Evolutionary conservation across 2,329 filamentous ascomycete genomes (phyloP).

Genomic region (Eurotiales sp.): DNA sequence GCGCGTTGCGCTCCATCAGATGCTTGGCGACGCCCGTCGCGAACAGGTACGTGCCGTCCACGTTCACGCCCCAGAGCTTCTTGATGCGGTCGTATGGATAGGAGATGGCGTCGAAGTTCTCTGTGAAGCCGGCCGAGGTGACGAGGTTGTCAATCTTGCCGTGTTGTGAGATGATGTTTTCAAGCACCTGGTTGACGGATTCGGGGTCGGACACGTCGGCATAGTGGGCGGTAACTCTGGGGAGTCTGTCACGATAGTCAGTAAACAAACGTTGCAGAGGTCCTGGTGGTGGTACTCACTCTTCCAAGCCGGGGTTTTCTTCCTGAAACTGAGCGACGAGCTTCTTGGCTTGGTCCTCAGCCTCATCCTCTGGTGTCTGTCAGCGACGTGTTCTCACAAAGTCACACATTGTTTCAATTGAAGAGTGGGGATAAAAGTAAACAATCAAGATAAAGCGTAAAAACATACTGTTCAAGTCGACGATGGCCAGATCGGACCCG

Average conservation of each 20-base stretch:
- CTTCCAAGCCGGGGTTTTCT: conserved; percentile 72
- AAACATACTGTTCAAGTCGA: conserved; percentile 81
- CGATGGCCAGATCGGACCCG: conserved; percentile 83
- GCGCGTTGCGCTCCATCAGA: conserved; percentile 73
- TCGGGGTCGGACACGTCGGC: conserved; percentile 78
- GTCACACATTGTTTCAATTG: neutral
- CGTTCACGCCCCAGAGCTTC: conserved; percentile 92
- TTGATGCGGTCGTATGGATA: conserved; percentile 89
- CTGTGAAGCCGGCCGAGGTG: conserved; percentile 93
- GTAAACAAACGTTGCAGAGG: too few species aligned
- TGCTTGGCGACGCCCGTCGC: conserved; percentile 81
- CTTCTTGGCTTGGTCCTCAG: conserved; percentile 68
- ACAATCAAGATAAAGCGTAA: neutral
- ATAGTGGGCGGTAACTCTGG: conserved; percentile 84
- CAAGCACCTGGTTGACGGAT: conserved; percentile 71
- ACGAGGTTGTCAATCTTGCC: conserved; percentile 87
- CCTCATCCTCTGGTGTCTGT: conserved; percentile 68
- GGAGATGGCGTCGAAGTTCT: conserved; percentile 87
- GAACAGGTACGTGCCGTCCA: conserved; percentile 88
- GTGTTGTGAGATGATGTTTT: conserved; percentile 66
- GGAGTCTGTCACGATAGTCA: conserved; percentile 50
- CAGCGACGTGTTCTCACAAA: too few species aligned
- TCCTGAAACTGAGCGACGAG: conserved; percentile 72
- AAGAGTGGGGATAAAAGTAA: neutral
- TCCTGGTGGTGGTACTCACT: conserved; percentile 48